phyloP scores from a whole-genome alignment of 2,329 filamentous ascomycete species.

The Penicillium rolfsii region DNA sequence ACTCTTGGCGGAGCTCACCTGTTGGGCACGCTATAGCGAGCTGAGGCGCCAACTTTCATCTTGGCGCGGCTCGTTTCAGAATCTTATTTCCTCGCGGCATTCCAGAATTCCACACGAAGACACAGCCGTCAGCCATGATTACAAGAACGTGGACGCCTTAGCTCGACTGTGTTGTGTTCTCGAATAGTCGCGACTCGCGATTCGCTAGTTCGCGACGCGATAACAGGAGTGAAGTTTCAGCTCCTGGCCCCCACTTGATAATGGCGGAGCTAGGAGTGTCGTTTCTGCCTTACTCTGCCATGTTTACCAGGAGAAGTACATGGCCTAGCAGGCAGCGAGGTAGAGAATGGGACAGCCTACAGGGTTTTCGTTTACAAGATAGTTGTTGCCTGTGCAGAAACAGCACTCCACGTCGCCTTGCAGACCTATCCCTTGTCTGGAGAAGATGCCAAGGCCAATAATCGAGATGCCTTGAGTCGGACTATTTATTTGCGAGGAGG shows the following conservation, averaged over 20 bases:
- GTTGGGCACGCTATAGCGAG: neutral
- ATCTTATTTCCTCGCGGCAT: constrained; percentile 1
- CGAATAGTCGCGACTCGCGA: neutral
- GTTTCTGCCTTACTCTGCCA: neutral
- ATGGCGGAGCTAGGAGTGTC: neutral
- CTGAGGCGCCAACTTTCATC: constrained; percentile 1
- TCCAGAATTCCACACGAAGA: neutral
- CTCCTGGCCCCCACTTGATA: neutral
- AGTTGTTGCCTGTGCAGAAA: neutral
- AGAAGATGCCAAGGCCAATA: constrained; percentile 4
- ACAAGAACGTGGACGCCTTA: neutral
- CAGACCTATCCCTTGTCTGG: neutral
- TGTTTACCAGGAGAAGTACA: neutral
- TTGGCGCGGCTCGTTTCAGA: neutral
- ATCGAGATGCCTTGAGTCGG: neutral
- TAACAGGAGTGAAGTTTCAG: neutral
- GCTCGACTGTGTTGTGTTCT: neutral
- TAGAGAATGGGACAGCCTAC: neutral
- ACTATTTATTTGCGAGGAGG: neutral
- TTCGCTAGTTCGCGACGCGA: neutral
- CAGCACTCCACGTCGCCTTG: neutral
- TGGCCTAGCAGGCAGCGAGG: neutral
- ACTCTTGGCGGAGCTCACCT: neutral
- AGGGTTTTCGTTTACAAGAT: neutral
- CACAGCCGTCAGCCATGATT: constrained; percentile 1